Percentiles rank a stretch among this genome's conserved stretches.
Conservation (phyloP, 192 early-diverging fungal species). For the Podila clonocystis region DNA sequence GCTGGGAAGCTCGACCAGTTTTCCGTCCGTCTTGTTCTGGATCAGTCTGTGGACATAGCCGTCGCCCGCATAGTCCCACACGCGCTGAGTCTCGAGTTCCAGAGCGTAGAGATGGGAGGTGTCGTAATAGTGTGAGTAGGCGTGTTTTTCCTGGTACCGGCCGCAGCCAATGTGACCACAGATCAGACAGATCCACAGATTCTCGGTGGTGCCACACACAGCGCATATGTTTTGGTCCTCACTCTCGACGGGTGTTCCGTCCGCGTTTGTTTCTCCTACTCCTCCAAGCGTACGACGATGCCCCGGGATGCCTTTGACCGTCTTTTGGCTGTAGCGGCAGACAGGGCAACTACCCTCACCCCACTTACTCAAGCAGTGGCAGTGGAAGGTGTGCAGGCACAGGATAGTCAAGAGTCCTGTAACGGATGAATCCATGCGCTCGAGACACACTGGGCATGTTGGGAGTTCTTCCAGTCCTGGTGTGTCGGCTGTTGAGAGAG, state of each 20-base stretch:
- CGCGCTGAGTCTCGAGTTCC: slow-evolving; percentile 94
- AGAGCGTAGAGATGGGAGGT: slow-evolving; percentile 90
- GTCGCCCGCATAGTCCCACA: slow-evolving; percentile 99
- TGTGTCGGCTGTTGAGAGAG: slow-evolving; percentile 3
- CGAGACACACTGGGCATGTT: slow-evolving; percentile 96
- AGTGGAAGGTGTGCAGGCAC: slow-evolving; percentile 97
- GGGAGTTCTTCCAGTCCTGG: slow-evolving; percentile 77
- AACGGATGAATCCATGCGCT: slow-evolving; percentile 89
- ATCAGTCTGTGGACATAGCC: slow-evolving; percentile 94
- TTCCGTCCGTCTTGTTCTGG: slow-evolving; percentile 92
- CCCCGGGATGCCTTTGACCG: slow-evolving; percentile 9
- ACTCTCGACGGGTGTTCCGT: not conserved
- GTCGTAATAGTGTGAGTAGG: slow-evolving; percentile 85
- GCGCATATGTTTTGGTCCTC: slow-evolving; percentile 68
- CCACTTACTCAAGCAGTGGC: slow-evolving; percentile 92
- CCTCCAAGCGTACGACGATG: not conserved
- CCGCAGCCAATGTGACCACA: slow-evolving; percentile 98
- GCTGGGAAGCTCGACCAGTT: slow-evolving; percentile 87
- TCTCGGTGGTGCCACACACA: slow-evolving; percentile 77
- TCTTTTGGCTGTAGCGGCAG: slow-evolving; percentile 84
- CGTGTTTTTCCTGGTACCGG: slow-evolving; percentile 90
- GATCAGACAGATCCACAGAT: slow-evolving; percentile 97
- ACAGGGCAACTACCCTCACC: slow-evolving; percentile 91
- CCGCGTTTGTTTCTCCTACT: too few relatives aligned
- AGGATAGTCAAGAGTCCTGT: slow-evolving; percentile 92